These are phyloP conservation scores for Crithidia fasciculata DNA, from an alignment of 208 protist genomes.

Conservation along the genomic window DNA sequence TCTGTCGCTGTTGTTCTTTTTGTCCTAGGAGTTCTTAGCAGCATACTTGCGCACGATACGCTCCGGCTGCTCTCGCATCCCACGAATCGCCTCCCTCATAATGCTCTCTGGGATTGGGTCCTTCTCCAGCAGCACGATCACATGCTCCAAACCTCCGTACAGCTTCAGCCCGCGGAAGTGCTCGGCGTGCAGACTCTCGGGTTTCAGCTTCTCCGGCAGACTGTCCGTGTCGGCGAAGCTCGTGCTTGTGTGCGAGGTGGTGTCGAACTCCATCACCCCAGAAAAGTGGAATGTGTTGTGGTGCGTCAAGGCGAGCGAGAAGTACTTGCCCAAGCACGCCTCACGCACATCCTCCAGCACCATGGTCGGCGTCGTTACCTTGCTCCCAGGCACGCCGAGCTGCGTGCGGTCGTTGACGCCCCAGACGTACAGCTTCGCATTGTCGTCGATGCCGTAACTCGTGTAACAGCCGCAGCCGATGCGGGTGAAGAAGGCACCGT, in stretches of 20 bases:
- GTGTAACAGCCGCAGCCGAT: slow-evolving; percentile 80
- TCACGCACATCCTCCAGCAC: slow-evolving; percentile 77
- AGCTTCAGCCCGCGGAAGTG: slow-evolving; percentile 52
- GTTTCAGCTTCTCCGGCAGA: slow-evolving; percentile 52
- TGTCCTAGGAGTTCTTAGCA: neutral
- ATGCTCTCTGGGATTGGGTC: slow-evolving; percentile 30
- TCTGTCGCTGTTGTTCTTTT: neutral
- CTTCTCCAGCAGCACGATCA: slow-evolving; percentile 64
- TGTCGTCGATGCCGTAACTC: slow-evolving; percentile 71
- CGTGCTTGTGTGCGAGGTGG: slow-evolving; percentile 34
- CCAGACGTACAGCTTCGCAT: slow-evolving; percentile 75
- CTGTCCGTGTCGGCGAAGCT: slow-evolving; percentile 63
- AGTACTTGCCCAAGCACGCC: slow-evolving; percentile 66
- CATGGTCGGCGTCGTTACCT: slow-evolving; percentile 43
- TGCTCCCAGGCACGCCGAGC: slow-evolving; percentile 36
- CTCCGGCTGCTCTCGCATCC: slow-evolving; percentile 55
- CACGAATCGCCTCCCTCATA: slow-evolving; percentile 31
- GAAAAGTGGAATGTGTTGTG: slow-evolving; percentile 57
- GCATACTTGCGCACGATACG: slow-evolving; percentile 33
- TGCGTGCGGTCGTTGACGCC: slow-evolving; percentile 71
- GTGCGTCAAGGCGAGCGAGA: slow-evolving; percentile 64
- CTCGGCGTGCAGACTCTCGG: slow-evolving; percentile 29
- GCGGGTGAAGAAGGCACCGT: slow-evolving; percentile 53
- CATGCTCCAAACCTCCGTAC: slow-evolving; percentile 69
- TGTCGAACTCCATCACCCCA: slow-evolving; percentile 64